Evolutionary conservation across 176 grass and related monocot genomes (phyloP), one percentile per base, ranked within the genome.

Genomic region (Zoysia pacifica): DNA sequence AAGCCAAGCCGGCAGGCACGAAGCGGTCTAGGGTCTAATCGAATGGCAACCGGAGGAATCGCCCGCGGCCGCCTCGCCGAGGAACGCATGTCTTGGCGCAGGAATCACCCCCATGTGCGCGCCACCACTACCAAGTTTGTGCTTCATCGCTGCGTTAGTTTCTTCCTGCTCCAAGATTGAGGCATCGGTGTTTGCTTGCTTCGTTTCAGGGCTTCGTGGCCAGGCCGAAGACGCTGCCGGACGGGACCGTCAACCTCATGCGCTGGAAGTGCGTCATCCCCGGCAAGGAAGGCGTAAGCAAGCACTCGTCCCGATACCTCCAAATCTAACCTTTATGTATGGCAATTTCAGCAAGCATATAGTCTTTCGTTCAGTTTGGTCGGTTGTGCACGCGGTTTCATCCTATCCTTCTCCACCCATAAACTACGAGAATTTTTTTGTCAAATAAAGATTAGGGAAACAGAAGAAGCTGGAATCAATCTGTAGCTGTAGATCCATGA

Each of bases 31-130:
- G 44, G 46, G 56, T 35, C 49, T 9, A 18, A n/a, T 60, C 53
- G 19, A 28, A 77, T 77, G 75, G 75, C 75, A 14, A 64, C 28
- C 28, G 75, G 60, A 65, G 75, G 60, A 13, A 87, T 97, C 62
- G 93, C 91, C 63, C 88, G 91, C 73, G 83, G 88, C 42, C 90
- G 93, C 61, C 90, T 97, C 18, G 81, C 93, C 4, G 93, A 97
- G 77, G 93, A 93, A 78, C 93, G 93, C 77, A 93, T 93, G 74
- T 68, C 88, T 11, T 93, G 93, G 93, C 90, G 93, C 88, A 93
- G 85, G 88, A 97, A 89, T 65, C 93, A 97, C 54, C 90, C 93
- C 73, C 86, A 93, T 59, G 90, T 93, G 55, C 60, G 77, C 49
- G 58, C 54, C 69, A 10, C 38, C 40, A 6, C 62, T 38, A 75